A percentile compares a stretch with the other conserved stretches of the same genome.
These are phyloP conservation scores for Stachybotrys chartarum DNA, from an alignment of 2,329 filamentous ascomycete genomes.

Conservation along the genomic window DNA sequence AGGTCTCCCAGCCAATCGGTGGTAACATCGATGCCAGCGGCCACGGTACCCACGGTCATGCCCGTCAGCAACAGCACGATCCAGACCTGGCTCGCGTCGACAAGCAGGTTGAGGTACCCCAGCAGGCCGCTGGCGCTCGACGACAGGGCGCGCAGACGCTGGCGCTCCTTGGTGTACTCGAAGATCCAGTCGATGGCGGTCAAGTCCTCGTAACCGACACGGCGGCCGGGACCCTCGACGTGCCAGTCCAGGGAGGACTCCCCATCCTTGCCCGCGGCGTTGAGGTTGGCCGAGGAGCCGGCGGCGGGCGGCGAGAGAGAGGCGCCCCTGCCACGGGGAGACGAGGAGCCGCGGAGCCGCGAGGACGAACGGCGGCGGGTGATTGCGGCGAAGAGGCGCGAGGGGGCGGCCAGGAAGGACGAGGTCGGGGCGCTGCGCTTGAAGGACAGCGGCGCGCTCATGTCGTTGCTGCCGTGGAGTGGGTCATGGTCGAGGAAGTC, in stretches of 20 bases:
- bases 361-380: slow-evolving; percentile 16
- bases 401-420: slow-evolving; percentile 36
- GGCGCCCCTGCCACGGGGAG: not conserved
- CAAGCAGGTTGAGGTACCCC: slow-evolving; percentile 63
- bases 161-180: slow-evolving; percentile 93
- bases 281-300: slow-evolving; percentile 8
- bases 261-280: slow-evolving; percentile 35
- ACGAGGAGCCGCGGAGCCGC: slow-evolving; percentile 13
- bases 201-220: slow-evolving; percentile 91
- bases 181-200: slow-evolving; percentile 99
- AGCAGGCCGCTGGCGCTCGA: slow-evolving; percentile 62
- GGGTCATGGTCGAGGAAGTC: slow-evolving; percentile 47
- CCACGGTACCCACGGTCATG: slow-evolving; percentile 73
- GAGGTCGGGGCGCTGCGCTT: slow-evolving; percentile 57
- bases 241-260: slow-evolving; percentile 68
- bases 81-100: slow-evolving; percentile 90
- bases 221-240: slow-evolving; percentile 76
- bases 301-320: slow-evolving; percentile 6
- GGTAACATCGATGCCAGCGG: slow-evolving; percentile 81
- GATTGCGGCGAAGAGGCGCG: slow-evolving; percentile 41
- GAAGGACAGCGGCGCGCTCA: slow-evolving; percentile 55
- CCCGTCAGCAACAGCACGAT: slow-evolving; percentile 80
- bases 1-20: slow-evolving; percentile 92
- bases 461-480: slow-evolving; percentile 31
- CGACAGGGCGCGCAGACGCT: slow-evolving; percentile 71